These are phyloP conservation scores for Colletotrichum coccodes DNA, from an alignment of 2,329 filamentous ascomycete genomes.

Conservation along the genomic window DNA sequence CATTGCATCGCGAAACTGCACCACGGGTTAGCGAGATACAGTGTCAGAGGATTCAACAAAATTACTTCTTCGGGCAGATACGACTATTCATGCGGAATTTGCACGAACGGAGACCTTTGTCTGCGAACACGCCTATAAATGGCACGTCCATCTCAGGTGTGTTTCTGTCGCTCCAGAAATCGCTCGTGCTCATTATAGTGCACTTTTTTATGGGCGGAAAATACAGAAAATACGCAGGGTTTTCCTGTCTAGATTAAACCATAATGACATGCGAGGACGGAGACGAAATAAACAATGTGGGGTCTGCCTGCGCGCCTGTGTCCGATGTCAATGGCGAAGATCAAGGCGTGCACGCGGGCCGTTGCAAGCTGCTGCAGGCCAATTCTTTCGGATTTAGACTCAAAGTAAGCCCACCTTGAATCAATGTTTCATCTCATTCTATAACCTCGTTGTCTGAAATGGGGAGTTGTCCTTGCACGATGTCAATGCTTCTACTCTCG, in stretches of 20 bases:
- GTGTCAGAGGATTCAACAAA: neutral
- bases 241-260: too few species aligned
- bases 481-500: neutral
- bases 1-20: neutral
- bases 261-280: too few species aligned
- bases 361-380: neutral
- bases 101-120: neutral
- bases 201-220: neutral
- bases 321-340: neutral
- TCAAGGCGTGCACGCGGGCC: neutral
- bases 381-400: neutral
- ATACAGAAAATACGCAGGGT: too few species aligned
- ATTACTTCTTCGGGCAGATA: neutral
- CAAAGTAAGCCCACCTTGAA: neutral
- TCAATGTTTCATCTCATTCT: neutral
- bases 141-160: neutral
- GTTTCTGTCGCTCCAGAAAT: neutral
- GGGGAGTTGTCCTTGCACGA: neutral
- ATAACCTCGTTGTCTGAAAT: neutral
- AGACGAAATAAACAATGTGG: neutral
- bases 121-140: neutral
- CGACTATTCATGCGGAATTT: neutral
- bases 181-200: too few species aligned
- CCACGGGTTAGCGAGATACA: neutral
- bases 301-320: neutral